Evolutionary conservation across 2,329 filamentous ascomycete genomes (phyloP).

Genomic region (Xylariales sp.): DNA sequence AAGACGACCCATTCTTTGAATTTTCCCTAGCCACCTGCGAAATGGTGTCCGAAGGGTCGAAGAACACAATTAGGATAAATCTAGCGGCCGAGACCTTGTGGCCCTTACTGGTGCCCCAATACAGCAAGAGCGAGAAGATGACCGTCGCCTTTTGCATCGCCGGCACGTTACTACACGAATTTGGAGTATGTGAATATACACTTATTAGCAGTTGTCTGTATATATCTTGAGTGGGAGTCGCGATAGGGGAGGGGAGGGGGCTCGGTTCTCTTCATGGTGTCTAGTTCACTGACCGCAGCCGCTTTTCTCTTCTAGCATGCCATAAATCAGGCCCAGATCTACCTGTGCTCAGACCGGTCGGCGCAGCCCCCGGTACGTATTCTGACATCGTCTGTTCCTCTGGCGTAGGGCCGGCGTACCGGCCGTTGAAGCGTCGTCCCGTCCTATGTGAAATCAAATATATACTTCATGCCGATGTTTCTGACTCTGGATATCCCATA

Average conservation of each 20-base stretch:
- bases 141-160: slow-evolving; percentile 40
- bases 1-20: neutral
- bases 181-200: slow-evolving; percentile 41
- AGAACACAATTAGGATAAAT: neutral
- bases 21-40: neutral
- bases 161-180: slow-evolving; percentile 44
- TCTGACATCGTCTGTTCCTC: neutral
- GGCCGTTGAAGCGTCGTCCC: too few relatives aligned
- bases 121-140: slow-evolving; percentile 47
- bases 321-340: slow-evolving; percentile 29
- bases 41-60: neutral
- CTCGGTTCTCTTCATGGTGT: neutral
- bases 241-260: too few relatives aligned
- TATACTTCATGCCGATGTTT: accelerated
- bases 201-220: too few relatives aligned
- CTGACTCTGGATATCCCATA: slow-evolving; percentile 4
- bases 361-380: slow-evolving; percentile 2
- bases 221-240: too few relatives aligned
- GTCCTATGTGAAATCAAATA: neutral
- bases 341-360: neutral
- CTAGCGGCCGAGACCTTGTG: slow-evolving; percentile 46
- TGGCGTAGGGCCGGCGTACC: too few relatives aligned
- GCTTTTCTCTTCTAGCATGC: slow-evolving; percentile 38
- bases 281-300: slow-evolving; percentile 7
- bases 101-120: slow-evolving; percentile 44